These are phyloP conservation scores for Triticum dicoccoides DNA, from an alignment of 176 grass and related monocot genomes.

Conservation along the genomic window DNA sequence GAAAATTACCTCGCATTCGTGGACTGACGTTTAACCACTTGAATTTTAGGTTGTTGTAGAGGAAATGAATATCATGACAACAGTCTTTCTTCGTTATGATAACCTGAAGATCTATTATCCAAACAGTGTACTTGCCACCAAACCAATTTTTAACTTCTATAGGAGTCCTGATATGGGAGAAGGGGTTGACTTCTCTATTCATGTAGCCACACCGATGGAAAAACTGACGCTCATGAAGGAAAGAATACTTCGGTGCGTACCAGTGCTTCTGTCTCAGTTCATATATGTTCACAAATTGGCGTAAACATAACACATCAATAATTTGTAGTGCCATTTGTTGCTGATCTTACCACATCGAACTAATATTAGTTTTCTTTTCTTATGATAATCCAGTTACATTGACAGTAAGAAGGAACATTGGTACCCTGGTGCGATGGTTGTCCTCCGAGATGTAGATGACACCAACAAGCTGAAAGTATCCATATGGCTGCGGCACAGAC, in stretches of 20 bases:
- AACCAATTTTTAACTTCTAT: conserved; percentile 55
- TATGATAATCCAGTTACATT: conserved; percentile 38
- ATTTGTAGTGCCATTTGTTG: background rate
- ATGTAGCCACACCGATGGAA: conserved; percentile 52
- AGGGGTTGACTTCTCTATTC: conserved; percentile 43
- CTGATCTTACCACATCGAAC: background rate
- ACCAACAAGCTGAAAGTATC: conserved; percentile 59
- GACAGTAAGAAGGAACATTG: conserved; percentile 53
- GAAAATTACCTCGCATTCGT: background rate
- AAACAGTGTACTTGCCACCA: conserved; percentile 53
- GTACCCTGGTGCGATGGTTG: conserved; percentile 43
- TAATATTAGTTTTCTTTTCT: background rate
- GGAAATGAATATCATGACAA: conserved; percentile 70
- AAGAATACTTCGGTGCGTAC: conserved; percentile 41
- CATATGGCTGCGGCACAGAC: conserved; percentile 43
- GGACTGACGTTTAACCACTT: background rate
- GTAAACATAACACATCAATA: background rate
- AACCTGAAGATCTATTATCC: conserved; percentile 63
- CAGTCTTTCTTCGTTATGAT: conserved; percentile 48
- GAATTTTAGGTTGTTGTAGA: conserved; percentile 51
- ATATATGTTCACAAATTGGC: too few species aligned
- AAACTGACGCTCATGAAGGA: conserved; percentile 48
- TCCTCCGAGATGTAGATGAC: conserved; percentile 42
- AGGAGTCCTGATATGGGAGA: conserved; percentile 71
- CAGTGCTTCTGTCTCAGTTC: too few species aligned